phyloP scores from a whole-genome alignment of 2,329 filamentous ascomycete species.

The Gnomoniopsis sp. region DNA sequence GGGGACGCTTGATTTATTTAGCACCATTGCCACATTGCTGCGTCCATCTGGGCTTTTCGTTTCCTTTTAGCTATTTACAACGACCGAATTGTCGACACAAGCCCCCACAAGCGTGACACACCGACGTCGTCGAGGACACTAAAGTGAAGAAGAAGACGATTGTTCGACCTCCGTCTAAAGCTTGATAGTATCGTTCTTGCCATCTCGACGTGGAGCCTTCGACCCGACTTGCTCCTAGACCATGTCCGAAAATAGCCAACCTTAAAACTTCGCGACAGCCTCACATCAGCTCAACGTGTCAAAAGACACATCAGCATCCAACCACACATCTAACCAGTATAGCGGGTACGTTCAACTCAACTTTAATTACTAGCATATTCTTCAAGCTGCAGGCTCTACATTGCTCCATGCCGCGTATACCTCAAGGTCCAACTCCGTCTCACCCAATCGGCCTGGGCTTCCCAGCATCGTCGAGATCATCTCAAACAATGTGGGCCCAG shows the following conservation, averaged over 20 bases:
- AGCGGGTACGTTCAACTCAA: neutral
- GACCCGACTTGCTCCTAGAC: neutral
- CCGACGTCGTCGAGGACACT: too few relatives aligned
- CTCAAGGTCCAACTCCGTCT: too few relatives aligned
- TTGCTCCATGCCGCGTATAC: too few relatives aligned
- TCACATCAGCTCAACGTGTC: slow-evolving; percentile 4
- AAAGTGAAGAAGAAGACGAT: too few relatives aligned
- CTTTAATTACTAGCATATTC: neutral
- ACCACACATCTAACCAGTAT: neutral
- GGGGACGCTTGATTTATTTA: neutral
- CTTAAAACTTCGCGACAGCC: slow-evolving; percentile 4
- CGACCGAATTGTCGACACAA: neutral
- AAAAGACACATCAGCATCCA: neutral
- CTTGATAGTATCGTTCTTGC: too few relatives aligned
- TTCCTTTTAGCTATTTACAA: neutral
- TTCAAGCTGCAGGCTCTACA: neutral
- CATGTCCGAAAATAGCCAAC: slow-evolving; percentile 2
- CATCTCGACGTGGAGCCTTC: neutral
- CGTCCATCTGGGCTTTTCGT: neutral
- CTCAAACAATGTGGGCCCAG: neutral
- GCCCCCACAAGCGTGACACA: neutral
- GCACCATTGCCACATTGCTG: neutral
- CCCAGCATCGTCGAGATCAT: too few relatives aligned
- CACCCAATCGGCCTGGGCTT: too few relatives aligned
- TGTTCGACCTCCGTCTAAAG: too few relatives aligned